phyloP scores from a whole-genome alignment of 257 asterid species.

The Capsicum chinense region DNA sequence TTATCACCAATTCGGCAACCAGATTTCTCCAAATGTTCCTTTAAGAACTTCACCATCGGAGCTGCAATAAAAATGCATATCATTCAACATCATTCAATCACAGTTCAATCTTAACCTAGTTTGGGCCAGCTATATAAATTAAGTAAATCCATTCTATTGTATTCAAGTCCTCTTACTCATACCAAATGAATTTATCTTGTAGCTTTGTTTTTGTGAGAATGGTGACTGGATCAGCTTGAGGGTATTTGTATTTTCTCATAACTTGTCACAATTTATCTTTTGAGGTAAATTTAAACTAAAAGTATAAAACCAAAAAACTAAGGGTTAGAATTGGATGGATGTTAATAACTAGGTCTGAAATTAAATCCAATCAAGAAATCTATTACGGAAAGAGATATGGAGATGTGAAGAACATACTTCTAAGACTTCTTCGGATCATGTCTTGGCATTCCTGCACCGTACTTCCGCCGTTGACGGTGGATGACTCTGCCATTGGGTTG shows the following conservation, averaged over 20 bases:
- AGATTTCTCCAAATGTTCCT: conserved; percentile 71
- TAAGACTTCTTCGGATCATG: conserved; percentile 68
- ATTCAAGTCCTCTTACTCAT: background rate
- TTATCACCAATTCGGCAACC: conserved; percentile 67
- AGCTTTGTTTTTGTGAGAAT: background rate
- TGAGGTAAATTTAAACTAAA: background rate
- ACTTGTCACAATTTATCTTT: background rate
- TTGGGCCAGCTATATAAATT: background rate
- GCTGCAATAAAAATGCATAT: conserved; percentile 45
- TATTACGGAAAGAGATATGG: background rate
- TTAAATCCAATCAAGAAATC: background rate
- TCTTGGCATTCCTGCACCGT: conserved; percentile 41
- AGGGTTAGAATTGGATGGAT: background rate
- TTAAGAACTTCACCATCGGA: conserved; percentile 78
- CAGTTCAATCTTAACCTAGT: background rate
- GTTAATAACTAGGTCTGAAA: background rate
- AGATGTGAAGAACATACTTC: conserved; percentile 45
- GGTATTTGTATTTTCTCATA: background rate
- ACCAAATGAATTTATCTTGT: background rate
- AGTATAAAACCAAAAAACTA: conserved; percentile 33
- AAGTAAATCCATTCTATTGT: background rate
- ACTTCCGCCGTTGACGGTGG: background rate
- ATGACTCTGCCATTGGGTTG: conserved; percentile 3
- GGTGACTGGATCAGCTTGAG: background rate
- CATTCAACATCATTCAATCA: background rate